Evolutionary conservation across 306 rosid species (phyloP).

Genomic region (Astragalus glycyphyllos): DNA sequence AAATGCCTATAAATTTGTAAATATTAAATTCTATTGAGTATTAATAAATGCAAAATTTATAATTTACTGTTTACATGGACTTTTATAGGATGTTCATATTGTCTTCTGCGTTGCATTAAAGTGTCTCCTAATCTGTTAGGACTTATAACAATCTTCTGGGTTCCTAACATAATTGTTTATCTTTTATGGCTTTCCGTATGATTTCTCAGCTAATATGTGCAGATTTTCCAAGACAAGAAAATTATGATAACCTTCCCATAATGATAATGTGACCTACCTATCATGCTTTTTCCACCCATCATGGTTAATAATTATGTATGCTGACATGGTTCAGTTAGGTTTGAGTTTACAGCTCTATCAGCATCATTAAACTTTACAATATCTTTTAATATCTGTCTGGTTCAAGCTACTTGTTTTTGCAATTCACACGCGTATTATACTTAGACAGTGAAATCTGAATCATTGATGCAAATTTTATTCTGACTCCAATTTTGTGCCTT

Average conservation of each 20-base stretch:
- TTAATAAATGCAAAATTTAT: background rate
- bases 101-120: background rate
- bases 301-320: slow-evolving; percentile 1
- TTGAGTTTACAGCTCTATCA: slow-evolving; percentile 23
- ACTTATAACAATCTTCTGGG: no score
- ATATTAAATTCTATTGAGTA: background rate
- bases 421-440: background rate
- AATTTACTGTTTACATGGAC: slow-evolving; percentile 1
- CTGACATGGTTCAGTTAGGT: slow-evolving; percentile 5
- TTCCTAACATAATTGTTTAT: background rate
- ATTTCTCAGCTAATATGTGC: background rate
- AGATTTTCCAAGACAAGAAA: slow-evolving; percentile 2
- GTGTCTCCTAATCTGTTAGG: no score
- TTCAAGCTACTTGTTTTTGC: slow-evolving; percentile 6
- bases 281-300: background rate
- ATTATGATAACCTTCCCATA: slow-evolving; percentile 4
- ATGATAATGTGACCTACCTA: slow-evolving; percentile 7
- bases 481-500: background rate
- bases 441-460: slow-evolving; percentile 17
- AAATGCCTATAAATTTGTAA: background rate
- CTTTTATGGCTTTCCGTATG: slow-evolving; percentile 2
- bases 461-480: background rate
- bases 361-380: background rate
- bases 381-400: background rate
- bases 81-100: slow-evolving; percentile 3